A percentile compares a stretch with the other conserved stretches of the same genome.
Conservation (phyloP, 148 eudicot genomes). For the Chenopodium berlandieri region DNA sequence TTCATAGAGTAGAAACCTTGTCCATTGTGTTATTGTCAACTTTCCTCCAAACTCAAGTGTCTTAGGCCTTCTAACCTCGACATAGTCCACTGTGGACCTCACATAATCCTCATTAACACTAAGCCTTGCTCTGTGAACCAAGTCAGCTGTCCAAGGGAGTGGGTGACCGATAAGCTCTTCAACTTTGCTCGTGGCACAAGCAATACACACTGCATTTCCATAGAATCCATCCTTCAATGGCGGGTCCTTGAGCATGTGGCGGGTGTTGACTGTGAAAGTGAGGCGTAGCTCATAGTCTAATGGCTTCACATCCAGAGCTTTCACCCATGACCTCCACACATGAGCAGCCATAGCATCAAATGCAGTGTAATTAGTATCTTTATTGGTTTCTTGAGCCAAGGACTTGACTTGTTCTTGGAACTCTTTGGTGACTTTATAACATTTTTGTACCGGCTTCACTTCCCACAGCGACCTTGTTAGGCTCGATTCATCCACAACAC, state of each 20-base stretch:
- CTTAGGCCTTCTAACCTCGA: slow-evolving; percentile 62
- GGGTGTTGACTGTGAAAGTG: slow-evolving; percentile 79
- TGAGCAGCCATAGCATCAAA: slow-evolving; percentile 97
- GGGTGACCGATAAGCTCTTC: slow-evolving; percentile 39
- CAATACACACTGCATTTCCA: slow-evolving; percentile 79
- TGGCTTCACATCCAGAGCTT: slow-evolving; percentile 73
- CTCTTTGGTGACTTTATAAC: slow-evolving; percentile 53
- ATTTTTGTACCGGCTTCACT: slow-evolving; percentile 68
- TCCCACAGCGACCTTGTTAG: slow-evolving; percentile 56
- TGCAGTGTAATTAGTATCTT: slow-evolving; percentile 34
- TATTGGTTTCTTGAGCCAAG: slow-evolving; percentile 32
- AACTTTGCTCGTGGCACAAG: slow-evolving; percentile 64
- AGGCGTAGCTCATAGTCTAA: slow-evolving; percentile 59
- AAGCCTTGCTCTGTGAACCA: slow-evolving; percentile 65
- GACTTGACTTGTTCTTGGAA: slow-evolving; percentile 55
- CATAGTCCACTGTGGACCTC: slow-evolving; percentile 74
- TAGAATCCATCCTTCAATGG: slow-evolving; percentile 72
- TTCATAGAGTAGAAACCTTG: slow-evolving; percentile 78
- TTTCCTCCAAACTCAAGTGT: slow-evolving; percentile 90
- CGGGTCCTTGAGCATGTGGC: slow-evolving; percentile 56
- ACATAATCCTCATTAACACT: slow-evolving; percentile 66
- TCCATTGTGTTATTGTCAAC: slow-evolving; percentile 90
- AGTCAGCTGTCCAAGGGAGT: slow-evolving; percentile 34
- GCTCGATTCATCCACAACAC: slow-evolving; percentile 51
- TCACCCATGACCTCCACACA: slow-evolving; percentile 94